Conservation (phyloP, 345 rosid species). For the Sonneratia caseolaris region DNA sequence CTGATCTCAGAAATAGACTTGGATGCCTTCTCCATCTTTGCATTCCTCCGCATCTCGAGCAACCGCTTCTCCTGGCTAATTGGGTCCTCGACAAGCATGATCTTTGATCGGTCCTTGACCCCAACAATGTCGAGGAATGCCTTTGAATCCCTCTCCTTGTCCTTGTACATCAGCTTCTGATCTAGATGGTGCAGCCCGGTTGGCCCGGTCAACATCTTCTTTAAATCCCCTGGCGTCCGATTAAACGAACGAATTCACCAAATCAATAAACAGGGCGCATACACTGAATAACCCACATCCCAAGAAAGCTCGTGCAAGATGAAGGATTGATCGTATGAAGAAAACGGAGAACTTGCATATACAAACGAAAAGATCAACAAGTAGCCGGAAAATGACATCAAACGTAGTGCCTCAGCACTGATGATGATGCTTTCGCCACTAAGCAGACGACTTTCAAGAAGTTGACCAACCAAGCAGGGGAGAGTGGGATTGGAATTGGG, state of each 20-base stretch:
- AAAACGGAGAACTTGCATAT: neutral
- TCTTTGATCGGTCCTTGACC: slow-evolving; percentile 84
- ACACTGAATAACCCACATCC: neutral
- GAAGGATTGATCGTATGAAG: neutral
- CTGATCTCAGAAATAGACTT: slow-evolving; percentile 85
- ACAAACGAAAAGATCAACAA: neutral
- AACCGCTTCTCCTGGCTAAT: slow-evolving; percentile 79
- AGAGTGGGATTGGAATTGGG: neutral
- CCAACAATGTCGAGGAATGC: slow-evolving; percentile 76
- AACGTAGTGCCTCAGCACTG: neutral
- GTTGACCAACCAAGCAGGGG: neutral
- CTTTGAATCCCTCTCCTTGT: slow-evolving; percentile 94
- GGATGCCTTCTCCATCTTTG: slow-evolving; percentile 81
- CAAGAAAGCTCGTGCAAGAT: neutral
- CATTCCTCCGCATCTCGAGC: slow-evolving; percentile 71
- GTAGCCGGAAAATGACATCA: neutral
- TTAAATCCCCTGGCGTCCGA: slow-evolving; percentile 69
- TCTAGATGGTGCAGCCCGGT: slow-evolving; percentile 91
- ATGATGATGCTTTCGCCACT: neutral
- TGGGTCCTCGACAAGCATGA: slow-evolving; percentile 78
- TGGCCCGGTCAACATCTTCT: slow-evolving; percentile 80
- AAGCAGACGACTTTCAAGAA: neutral
- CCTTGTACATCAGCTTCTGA: slow-evolving; percentile 82
- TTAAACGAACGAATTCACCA: neutral
- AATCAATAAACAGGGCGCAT: neutral